Conservation (phyloP, 129 eudicot genomes). For the Escallonia herrerae region DNA sequence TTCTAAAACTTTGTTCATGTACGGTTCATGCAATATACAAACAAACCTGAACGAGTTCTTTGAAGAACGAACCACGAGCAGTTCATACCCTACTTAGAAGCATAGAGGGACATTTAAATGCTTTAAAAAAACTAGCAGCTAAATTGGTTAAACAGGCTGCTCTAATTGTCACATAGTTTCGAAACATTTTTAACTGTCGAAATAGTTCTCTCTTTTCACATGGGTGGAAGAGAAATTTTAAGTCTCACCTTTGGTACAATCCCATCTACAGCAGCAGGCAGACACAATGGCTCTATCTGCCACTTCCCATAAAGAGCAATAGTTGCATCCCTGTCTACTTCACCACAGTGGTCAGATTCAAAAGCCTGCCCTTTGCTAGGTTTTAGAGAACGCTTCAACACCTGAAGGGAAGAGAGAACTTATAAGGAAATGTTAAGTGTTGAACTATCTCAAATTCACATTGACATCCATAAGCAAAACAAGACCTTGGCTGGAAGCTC, state of each 20-base stretch:
- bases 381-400: constrained; percentile 52
- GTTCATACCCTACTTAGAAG: too few relatives aligned
- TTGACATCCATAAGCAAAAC: background rate
- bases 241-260: constrained; percentile 80
- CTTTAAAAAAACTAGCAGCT: too few relatives aligned
- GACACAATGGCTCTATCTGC: constrained; percentile 78
- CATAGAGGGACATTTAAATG: too few relatives aligned
- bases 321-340: constrained; percentile 39
- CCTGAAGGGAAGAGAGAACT: constrained; percentile 21
- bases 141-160: too few relatives aligned
- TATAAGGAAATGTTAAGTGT: background rate
- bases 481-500: constrained; percentile 79
- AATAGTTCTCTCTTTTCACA: background rate
- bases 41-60: too few relatives aligned
- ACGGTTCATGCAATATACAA: too few relatives aligned
- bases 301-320: constrained; percentile 74
- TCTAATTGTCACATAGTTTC: too few relatives aligned
- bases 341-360: constrained; percentile 46
- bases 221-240: background rate
- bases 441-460: background rate
- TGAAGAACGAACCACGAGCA: too few relatives aligned
- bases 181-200: too few relatives aligned
- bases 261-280: constrained; percentile 77
- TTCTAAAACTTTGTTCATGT: too few relatives aligned
- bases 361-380: constrained; percentile 32